These are phyloP conservation scores for Starmerella etchellsii DNA, from an alignment of 805 yeast genomes.

Conservation along the genomic window DNA sequence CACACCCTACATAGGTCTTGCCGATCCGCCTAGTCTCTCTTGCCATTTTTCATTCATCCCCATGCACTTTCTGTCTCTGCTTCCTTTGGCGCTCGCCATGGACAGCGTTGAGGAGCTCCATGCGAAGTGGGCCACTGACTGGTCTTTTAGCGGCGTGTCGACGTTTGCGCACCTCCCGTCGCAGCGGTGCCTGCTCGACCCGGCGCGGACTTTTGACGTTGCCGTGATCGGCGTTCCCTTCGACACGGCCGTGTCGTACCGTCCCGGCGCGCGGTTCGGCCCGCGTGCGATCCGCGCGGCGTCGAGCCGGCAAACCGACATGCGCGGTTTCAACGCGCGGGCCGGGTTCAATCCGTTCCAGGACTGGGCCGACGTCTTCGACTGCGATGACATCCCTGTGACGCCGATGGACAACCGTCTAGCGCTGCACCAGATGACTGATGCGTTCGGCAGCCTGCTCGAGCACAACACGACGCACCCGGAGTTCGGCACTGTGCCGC, in stretches of 20 bases:
- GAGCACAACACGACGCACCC: slow-evolving; percentile 24
- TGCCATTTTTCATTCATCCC: no score
- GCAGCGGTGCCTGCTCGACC: slow-evolving; percentile 42
- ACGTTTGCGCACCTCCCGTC: slow-evolving; percentile 63
- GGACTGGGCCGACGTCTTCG: slow-evolving; percentile 41
- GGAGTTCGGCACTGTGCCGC: slow-evolving; percentile 34
- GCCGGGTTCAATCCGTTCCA: slow-evolving; percentile 51
- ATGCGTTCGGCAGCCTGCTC: slow-evolving; percentile 43
- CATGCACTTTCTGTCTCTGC: background rate
- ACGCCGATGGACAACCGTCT: slow-evolving; percentile 55
- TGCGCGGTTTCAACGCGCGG: slow-evolving; percentile 58
- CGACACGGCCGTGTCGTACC: slow-evolving; percentile 66
- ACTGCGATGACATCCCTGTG: slow-evolving; percentile 59
- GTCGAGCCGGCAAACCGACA: slow-evolving; percentile 44
- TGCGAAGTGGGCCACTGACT: slow-evolving; percentile 57
- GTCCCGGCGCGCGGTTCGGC: slow-evolving; percentile 78
- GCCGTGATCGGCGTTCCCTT: slow-evolving; percentile 72
- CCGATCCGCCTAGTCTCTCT: no score
- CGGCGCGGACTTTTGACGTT: slow-evolving; percentile 42
- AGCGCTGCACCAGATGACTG: slow-evolving; percentile 51
- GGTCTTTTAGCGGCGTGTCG: slow-evolving; percentile 41
- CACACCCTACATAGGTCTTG: no score
- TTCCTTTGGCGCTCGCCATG: slow-evolving; percentile 4
- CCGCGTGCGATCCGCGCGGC: slow-evolving; percentile 35
- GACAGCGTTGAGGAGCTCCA: slow-evolving; percentile 27